Percentiles rank a stretch among this genome's conserved stretches.
Conservation (phyloP, 495 filamentous ascomycete species). For the Acidomyces sp. region DNA sequence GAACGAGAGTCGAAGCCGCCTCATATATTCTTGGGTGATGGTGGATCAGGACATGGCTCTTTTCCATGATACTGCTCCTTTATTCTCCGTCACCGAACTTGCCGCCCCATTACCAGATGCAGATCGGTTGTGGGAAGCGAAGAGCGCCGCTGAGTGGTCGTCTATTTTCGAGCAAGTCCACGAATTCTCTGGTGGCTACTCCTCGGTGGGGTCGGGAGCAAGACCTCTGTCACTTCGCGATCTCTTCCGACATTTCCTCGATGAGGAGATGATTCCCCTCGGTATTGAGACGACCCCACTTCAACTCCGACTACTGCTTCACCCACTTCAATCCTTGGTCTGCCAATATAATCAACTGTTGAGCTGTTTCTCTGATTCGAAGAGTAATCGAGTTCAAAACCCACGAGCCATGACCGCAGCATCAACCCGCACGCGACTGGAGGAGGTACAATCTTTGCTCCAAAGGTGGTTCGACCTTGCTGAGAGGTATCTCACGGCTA, state of each 20-base stretch:
- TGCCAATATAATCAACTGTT: constrained; percentile 30
- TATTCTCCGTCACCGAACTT: constrained; percentile 46
- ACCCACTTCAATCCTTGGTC: constrained; percentile 30
- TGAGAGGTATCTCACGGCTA: constrained; percentile 27
- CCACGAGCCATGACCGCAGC: constrained; percentile 33
- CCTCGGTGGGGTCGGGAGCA: constrained; percentile 30
- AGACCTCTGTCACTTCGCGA: constrained; percentile 40
- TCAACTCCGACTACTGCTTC: constrained; percentile 30
- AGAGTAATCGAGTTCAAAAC: constrained; percentile 24
- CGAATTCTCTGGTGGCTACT: constrained; percentile 31
- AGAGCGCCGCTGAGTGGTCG: constrained; percentile 34
- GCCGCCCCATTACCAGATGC: constrained; percentile 43
- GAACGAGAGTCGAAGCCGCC: constrained; percentile 45
- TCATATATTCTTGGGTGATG: constrained; percentile 54
- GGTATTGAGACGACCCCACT: constrained; percentile 29
- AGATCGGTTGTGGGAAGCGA: constrained; percentile 41
- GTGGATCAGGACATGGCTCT: constrained; percentile 52
- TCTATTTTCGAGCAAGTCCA: constrained; percentile 38
- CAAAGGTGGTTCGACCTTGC: constrained; percentile 46
- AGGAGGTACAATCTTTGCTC: constrained; percentile 43
- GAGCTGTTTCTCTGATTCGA: constrained; percentile 30
- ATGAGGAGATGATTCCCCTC: constrained; percentile 29
- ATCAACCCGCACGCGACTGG: constrained; percentile 38
- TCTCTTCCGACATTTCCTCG: constrained; percentile 39
- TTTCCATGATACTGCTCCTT: constrained; percentile 45